Base-by-base conservation (phyloP, 129 eudicot species). In the Chrysanthemum lavandulifolium region DNA sequence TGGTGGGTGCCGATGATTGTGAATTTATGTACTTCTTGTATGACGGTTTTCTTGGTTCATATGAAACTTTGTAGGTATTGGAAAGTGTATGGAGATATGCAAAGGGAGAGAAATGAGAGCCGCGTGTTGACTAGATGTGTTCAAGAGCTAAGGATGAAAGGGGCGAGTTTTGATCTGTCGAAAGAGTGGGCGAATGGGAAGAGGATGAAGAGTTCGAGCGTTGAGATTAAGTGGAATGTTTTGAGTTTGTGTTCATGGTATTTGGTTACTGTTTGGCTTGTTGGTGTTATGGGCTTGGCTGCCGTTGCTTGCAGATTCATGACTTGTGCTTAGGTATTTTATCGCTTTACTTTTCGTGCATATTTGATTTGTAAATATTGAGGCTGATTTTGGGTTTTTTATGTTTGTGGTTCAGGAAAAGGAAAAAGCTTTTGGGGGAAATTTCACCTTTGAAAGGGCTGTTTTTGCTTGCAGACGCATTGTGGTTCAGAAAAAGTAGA, bases 141-240 rank as follows among this genome's bases (percentile, higher is more conserved):
- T 31, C 95, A 83, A 69, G 98, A 92, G 74, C 43, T 92, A 83
- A 78, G 95, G 89, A 89, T 92, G 96, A 92, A 92, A 66, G 98
- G 98, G 63, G 84, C 79, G 6, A 87, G 96, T 36, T 89, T 92
- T 55, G 98, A 89, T 78, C 18, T 92, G 79, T 70, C 81, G 3
- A 86, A 82, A 33, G 96, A 89, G 76, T 89, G 95, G 9, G 78
- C 71, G 11, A 78, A 21, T 49, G 87, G 83, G 69, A 83, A 83
- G 65, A 81, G 83, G 72, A 77, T 89, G 86, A 92, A 92, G 86
- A 89, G 96, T 58, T 92, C 98, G 7, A 92, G 96, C 25, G 98
- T 92, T 2, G 96, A 92, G 94, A 83, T 92, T 49, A 92, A 83
- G 59, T 92, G 98, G 98, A 85, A 50, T 79, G 91, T 89, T 0